Base-by-base conservation (phyloP, 139 green algal genomes). In the Chlorella sp. region DNA sequence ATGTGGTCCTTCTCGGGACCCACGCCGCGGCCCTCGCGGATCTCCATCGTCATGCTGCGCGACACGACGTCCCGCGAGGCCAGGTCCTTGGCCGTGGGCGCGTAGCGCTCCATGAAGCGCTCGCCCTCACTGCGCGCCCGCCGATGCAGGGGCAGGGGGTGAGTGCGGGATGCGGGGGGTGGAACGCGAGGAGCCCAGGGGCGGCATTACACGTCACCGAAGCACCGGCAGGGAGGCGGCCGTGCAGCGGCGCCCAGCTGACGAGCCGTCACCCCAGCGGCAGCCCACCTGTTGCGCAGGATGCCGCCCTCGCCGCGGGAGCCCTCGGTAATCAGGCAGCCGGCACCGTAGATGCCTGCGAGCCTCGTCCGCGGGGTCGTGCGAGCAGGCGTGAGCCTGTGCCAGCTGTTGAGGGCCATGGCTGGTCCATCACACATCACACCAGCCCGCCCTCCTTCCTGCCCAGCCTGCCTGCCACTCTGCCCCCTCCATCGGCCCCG, bases 61-160 rank as follows among this genome's bases (percentile, higher is more conserved):
- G 89, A 95, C 59, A 99, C 96, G 35, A 99, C 95, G 77, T 99
- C 96, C 21, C 96, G 87, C 0, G 94, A 98, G 6, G 96, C 96
- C 51, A 99, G 88, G 83, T 99, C 96, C 90, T 99, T 99, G 48
- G 94, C 95, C 23, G 92, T 97, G 15, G 95, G 95, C 0, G 95
- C 95, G 77, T 98, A 99, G 86, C 96, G 84, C 84, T 99, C 96
- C 96, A 99, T 99, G 87, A 99, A 99, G 50, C 94, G 88, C 90
- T 99, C 96, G 36, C 96, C 96, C 86, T 99, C 88, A 46, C 36
- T n/a, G n/a, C n/a, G n/a, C n/a, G n/a, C n/a, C n/a, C n/a, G n/a
- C n/a, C n/a, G n/a, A n/a, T n/a, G n/a, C n/a, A n/a, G n/a, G n/a
- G n/a, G n/a, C n/a, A n/a, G n/a, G n/a, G n/a, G n/a, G n/a, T n/a